Evolutionary conservation across 2,329 filamentous ascomycete species (phyloP), one percentile per base, ranked within the genome.

Genomic region (Fusarium burgessii): DNA sequence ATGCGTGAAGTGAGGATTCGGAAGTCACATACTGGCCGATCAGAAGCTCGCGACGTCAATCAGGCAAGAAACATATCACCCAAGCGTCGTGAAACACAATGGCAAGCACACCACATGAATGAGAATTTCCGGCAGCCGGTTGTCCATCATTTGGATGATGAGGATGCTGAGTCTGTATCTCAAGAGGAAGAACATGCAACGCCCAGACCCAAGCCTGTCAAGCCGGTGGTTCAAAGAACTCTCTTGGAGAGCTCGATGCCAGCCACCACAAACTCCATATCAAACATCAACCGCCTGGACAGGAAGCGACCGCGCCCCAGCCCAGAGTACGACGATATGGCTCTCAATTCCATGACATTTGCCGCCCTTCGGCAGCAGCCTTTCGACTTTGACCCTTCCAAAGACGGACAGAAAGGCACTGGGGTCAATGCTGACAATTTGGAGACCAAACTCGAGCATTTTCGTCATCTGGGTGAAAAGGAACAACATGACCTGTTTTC

Each of bases 321-420:
- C 62, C 80, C 83, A 33, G 88, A 90, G 75, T 90, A 90, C 69
- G 86, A 89, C 66, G 88, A 90, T 75, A 83, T 83, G 45, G 81
- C 83, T 42, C 81, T 90, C n/a, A 82, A 82, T 65, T 77, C 78
- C 13, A 90, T 90, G 88, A 81, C 81, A 45, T 90, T 85, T 75
- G 70, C 81, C 5, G 82, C 86, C 33, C 80, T 90, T 15, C 82
- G 80, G 55, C 78, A 80, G 5, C 85, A 90, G 71, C 81, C 84
- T 1, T 90, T 90, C 68, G 88, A 90, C 74, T 84, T 85, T 64
- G 87, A 89, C 68, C 88, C 88, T 6, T 81, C 86, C 49, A 83
- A 84, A 57, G 81, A 81, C 58, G 77, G 73, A 50, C 80, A 78
- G 77, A 77, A 79, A 66, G 70, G 79, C 74, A 59, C 80, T 72